Conservation (phyloP, 2,329 filamentous ascomycete species). For the Colletotrichum trifolii region DNA sequence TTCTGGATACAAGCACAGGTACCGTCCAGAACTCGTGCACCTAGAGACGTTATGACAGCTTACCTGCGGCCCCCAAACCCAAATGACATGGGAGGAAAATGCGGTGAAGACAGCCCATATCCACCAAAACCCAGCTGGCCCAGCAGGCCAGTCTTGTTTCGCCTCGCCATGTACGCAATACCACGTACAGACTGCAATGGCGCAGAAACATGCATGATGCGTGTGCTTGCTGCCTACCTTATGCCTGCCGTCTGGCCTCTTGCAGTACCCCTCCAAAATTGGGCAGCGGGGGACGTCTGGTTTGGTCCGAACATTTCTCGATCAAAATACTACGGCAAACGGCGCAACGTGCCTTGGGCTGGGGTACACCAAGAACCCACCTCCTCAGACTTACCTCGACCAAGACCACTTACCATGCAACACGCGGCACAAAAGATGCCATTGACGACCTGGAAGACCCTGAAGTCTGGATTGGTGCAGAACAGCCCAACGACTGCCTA, state of each 20-base stretch:
- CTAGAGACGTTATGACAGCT: too few species aligned
- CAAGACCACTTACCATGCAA: too few species aligned
- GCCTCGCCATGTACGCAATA: too few species aligned
- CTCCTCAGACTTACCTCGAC: too few species aligned
- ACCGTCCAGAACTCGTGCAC: too few species aligned
- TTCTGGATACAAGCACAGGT: too few species aligned
- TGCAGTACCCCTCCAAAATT: slow-evolving; percentile 5
- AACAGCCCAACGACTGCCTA: too few species aligned
- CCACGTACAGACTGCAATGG: slow-evolving; percentile 1
- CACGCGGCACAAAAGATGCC: too few species aligned
- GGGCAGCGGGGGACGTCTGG: background rate
- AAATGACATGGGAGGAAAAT: slow-evolving; percentile 14
- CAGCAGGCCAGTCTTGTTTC: slow-evolving; percentile 1
- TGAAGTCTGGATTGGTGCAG: too few species aligned
- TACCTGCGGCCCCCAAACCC: background rate
- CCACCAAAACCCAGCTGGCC: background rate
- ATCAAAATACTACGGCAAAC: background rate
- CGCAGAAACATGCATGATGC: background rate
- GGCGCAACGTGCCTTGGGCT: slow-evolving; percentile 3
- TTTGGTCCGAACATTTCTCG: background rate
- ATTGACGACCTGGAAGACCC: too few species aligned
- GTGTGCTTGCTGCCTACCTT: background rate
- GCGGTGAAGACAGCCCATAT: slow-evolving; percentile 30
- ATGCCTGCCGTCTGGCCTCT: slow-evolving; percentile 12
- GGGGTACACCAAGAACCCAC: slow-evolving; percentile 14